Conservation (phyloP, 371 early-diverging fungal species). For the Gilbertella persicaria region DNA sequence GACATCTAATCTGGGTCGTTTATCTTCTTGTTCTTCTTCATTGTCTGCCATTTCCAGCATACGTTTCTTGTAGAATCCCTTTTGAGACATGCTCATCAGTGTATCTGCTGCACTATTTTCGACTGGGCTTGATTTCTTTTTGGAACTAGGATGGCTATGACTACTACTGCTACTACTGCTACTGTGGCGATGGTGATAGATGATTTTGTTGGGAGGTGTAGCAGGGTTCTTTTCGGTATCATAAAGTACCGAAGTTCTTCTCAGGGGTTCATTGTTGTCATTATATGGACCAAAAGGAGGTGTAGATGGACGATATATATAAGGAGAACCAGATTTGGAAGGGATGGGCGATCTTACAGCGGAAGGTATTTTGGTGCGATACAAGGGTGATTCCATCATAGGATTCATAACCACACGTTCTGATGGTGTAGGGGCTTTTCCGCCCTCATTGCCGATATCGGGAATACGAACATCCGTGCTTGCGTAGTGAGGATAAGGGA, state of each 20-base stretch:
- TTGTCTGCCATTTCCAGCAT: slow-evolving; percentile 30
- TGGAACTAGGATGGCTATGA: slow-evolving; percentile 1
- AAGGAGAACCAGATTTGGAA: slow-evolving; percentile 7
- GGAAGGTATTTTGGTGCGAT: slow-evolving; percentile 12
- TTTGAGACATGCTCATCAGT: slow-evolving; percentile 39
- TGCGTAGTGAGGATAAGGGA: slow-evolving; percentile 13
- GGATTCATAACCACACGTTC: slow-evolving; percentile 40
- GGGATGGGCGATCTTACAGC: slow-evolving; percentile 26
- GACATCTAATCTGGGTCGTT: slow-evolving; percentile 13
- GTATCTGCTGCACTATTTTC: slow-evolving; percentile 45
- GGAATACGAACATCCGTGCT: slow-evolving; percentile 34
- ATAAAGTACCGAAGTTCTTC: slow-evolving; percentile 30
- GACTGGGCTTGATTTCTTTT: slow-evolving; percentile 19
- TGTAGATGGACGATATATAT: neutral
- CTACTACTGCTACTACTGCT: slow-evolving; percentile 5
- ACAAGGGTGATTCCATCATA: slow-evolving; percentile 22
- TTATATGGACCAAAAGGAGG: neutral
- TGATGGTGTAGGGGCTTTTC: slow-evolving; percentile 35
- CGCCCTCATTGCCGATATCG: slow-evolving; percentile 34
- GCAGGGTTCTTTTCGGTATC: slow-evolving; percentile 15
- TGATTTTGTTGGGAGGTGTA: slow-evolving; percentile 7
- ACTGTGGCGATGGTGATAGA: slow-evolving; percentile 11
- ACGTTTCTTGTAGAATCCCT: slow-evolving; percentile 16
- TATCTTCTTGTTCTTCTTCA: slow-evolving; percentile 21
- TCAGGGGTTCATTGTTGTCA: slow-evolving; percentile 16